Base-by-base conservation (phyloP, 768 basidiomycete species). In the Lentinula aciculospora region DNA sequence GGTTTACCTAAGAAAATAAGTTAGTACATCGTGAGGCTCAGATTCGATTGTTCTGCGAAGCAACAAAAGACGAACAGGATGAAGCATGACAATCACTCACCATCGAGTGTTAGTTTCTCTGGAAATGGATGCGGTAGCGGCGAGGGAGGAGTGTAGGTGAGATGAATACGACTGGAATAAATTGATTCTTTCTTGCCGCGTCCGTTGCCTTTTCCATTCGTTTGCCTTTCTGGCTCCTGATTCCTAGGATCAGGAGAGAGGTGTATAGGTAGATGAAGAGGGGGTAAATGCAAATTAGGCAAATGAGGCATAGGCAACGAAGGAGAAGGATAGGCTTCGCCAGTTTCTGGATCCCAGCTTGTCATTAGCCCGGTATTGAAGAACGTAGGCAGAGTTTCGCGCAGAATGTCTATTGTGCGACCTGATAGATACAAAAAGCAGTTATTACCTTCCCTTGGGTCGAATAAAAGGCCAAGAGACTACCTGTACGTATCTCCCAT, bases 401-500 rank as follows among this genome's bases (percentile, higher is more conserved):
- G 39, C 8, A 56, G 44, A 19, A 56, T 56, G 34, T 56, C 54
- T 8, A 46, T 56, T 13, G 40, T 46, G 8, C 54, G 54, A 21
- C 54, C 54, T 56, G 37, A 4, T n/a, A n/a, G n/a, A n/a, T n/a
- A n/a, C n/a, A 19, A 10, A 28, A 19, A 17, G 27, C 8, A 54
- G n/a, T n/a, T 40, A 6, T 8, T 17, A 36, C 12, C 19, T 15
- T 10, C 21, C 1, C 47, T 29, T 21, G 28, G 19, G 12, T 23
- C 9, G 23, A 32, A 23, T 6, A n/a, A 9, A 51, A 39, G 12
- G 9, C 19, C n/a, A n/a, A 40, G 27, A 8, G 10, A 21, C 17
- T 34, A 45, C 54, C 54, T 56, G 54, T 56, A 12, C 54, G 15
- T 56, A 56, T 32, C 28, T 56, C 54, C 54, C 54, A 56, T 19